Evolutionary conservation across 176 grass and related monocot species (phyloP).

Genomic region (Bolboschoenus planiculmis): DNA sequence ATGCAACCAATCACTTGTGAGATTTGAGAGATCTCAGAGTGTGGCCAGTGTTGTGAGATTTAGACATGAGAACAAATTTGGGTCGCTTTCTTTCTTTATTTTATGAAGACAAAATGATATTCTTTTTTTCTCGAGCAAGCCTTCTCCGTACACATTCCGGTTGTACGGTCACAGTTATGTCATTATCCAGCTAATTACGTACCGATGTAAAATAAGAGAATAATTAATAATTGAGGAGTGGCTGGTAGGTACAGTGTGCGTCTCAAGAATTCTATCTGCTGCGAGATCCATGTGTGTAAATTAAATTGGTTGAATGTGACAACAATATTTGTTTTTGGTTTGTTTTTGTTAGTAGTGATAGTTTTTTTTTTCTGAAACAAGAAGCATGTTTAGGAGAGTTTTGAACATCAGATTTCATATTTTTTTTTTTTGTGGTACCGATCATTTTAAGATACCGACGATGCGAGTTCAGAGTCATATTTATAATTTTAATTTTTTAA

Average conservation of each 20-base stretch:
- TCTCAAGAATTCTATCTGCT: neutral
- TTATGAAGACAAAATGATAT: neutral
- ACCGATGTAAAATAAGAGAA: neutral
- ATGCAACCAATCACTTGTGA: too few species aligned
- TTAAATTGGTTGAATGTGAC: neutral
- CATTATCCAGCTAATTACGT: neutral
- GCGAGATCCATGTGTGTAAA: neutral
- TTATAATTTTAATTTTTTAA: too few species aligned
- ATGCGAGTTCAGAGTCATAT: too few species aligned
- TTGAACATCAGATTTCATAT: too few species aligned
- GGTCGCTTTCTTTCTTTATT: constrained; percentile 1
- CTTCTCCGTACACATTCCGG: neutral
- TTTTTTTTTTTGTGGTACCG: too few species aligned
- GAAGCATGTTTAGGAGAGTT: too few species aligned
- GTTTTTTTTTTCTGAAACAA: too few species aligned
- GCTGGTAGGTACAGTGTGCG: neutral
- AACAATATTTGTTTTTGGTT: neutral
- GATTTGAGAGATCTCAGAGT: neutral
- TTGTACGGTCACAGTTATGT: neutral
- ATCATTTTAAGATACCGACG: too few species aligned
- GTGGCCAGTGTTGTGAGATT: neutral
- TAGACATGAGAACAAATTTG: neutral
- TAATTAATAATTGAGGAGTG: neutral
- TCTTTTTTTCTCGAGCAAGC: neutral
- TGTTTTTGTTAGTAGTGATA: too few species aligned